Conservation (phyloP, 495 filamentous ascomycete species). For the Neurospora intermedia region DNA sequence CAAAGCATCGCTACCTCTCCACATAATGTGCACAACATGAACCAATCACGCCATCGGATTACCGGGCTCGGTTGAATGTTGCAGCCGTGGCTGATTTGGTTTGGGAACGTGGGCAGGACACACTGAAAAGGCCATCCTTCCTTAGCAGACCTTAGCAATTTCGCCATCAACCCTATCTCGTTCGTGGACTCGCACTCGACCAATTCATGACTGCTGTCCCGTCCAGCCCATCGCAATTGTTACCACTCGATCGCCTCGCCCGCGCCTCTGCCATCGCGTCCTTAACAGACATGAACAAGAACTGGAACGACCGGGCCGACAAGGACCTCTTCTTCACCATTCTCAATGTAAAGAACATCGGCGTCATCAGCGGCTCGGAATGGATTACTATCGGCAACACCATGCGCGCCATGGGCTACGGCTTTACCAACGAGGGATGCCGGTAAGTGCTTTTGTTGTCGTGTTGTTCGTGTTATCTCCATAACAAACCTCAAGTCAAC, state of each 20-base stretch:
- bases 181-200: conserved; percentile 6
- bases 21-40: background rate
- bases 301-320: conserved; percentile 43
- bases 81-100: conserved; percentile 8
- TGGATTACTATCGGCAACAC: conserved; percentile 42
- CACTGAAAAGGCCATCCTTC: conserved; percentile 14
- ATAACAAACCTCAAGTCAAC: background rate
- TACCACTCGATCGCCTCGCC: conserved; percentile 3
- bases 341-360: conserved; percentile 43
- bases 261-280: background rate
- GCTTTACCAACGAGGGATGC: conserved; percentile 45
- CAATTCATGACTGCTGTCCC: conserved; percentile 1
- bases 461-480: background rate
- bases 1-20: background rate
- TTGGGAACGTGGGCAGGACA: conserved; percentile 10
- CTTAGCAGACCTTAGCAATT: conserved; percentile 29
- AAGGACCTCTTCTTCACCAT: conserved; percentile 46
- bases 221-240: background rate
- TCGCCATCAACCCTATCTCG: conserved; percentile 3
- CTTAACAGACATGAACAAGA: conserved; percentile 34
- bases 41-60: background rate
- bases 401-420: conserved; percentile 39
- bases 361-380: conserved; percentile 42
- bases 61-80: conserved; percentile 16
- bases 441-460: conserved; percentile 29